Base-by-base conservation (phyloP, 805 yeast genomes). In the Torulaspora delbrueckii region DNA sequence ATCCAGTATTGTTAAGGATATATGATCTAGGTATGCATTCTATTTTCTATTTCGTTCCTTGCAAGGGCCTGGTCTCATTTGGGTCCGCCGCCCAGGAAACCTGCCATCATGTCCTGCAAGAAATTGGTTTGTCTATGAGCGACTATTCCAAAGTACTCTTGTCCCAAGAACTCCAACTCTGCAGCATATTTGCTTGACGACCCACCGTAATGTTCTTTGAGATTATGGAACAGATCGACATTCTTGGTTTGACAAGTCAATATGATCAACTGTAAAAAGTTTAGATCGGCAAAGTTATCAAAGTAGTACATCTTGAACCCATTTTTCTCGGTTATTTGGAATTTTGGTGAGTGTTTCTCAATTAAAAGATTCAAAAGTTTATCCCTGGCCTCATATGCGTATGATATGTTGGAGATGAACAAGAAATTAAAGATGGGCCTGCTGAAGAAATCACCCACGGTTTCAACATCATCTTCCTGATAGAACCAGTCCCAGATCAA, bases 341-440 rank as follows among this genome's bases (percentile, higher is more conserved):
- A 58, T 43, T 43, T 49, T 45, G 53, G 55, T 43, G 47, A 41
- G 40, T 46, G 50, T 10, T 54, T 46, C 16, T 55, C 57, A 4
- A 56, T 49, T n/a, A 74, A 63, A 30, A 57, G 56, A 2, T 47
- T 31, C 12, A 79, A 46, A 53, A 81, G 68, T 12, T 48, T 52
- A 1, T 58, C 57, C 16, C 71, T 55, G 2, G 79, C 66, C 43
- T 66, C 66, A 26, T 51, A 51, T 4, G 85, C 86, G 59, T 75
- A 79, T 49, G 84, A 75, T 39, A 85, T 60, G 60, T 88, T 86
- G 42, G 76, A 78, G 45, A 84, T 73, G 53, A 81, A 75, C 18
- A 86, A 69, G 62, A 86, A 91, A 54, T 90, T 88, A 45, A 89
- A 64, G 5, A 88, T 82, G 2, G 88, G 78, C 52, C 97, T 75